phyloP scores from a whole-genome alignment of 116 monocot genomes.

The Phalaenopsis hybrid region DNA sequence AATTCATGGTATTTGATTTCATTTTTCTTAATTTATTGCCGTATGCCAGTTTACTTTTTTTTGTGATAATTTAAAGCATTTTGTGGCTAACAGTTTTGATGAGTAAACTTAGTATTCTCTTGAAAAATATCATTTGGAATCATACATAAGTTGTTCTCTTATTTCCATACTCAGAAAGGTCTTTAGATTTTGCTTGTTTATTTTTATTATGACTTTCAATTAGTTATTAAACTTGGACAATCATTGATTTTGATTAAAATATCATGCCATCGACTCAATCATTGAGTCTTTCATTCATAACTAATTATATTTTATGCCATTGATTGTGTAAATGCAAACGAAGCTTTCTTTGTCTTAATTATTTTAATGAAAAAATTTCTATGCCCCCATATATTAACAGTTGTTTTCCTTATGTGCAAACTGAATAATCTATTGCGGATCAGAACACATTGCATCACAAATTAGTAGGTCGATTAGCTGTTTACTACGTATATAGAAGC shows the following conservation, averaged over 20 bases:
- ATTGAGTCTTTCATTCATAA: background rate
- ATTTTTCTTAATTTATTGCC: background rate
- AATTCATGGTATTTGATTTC: constrained; percentile 40
- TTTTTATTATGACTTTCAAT: background rate
- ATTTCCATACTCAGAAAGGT: background rate
- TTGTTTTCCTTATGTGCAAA: background rate
- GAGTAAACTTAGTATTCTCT: background rate
- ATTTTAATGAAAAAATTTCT: background rate
- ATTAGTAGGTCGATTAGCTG: background rate
- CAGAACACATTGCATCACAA: background rate
- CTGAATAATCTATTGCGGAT: background rate
- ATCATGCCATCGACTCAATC: background rate
- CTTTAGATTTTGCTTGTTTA: background rate
- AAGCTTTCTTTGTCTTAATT: background rate
- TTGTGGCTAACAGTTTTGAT: background rate
- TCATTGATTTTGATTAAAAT: background rate
- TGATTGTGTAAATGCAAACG: background rate
- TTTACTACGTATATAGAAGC: background rate
- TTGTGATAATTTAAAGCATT: background rate
- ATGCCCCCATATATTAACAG: background rate
- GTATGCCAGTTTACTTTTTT: background rate
- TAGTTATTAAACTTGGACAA: background rate
- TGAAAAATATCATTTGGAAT: background rate
- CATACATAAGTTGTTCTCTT: background rate
- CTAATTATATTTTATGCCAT: background rate